Evolutionary conservation across 2,329 filamentous ascomycete species (phyloP).

Genomic region (Curvularia eragrostidis): DNA sequence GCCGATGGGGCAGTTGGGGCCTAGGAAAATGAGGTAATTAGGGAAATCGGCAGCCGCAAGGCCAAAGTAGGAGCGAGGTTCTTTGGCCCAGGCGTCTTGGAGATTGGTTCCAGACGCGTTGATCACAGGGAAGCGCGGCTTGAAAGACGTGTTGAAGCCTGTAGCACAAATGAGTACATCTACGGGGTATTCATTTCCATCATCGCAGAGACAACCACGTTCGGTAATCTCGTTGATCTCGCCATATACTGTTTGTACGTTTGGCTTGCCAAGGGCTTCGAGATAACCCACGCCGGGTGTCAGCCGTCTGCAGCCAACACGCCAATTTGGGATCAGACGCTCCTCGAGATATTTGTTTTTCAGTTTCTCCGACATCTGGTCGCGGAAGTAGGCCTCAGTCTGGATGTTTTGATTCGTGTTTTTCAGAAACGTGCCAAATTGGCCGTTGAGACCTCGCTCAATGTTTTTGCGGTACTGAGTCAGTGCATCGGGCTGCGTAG

Average conservation of each 20-base stretch:
- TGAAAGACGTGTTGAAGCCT: conserved; percentile 50
- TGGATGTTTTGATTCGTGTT: conserved; percentile 50
- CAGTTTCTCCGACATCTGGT: conserved; percentile 54
- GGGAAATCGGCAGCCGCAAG: conserved; percentile 56
- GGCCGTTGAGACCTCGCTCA: conserved; percentile 56
- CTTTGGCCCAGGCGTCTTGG: conserved; percentile 53
- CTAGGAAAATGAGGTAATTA: conserved; percentile 55
- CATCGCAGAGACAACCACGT: conserved; percentile 48
- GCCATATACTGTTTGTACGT: conserved; percentile 52
- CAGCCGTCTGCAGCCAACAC: conserved; percentile 52
- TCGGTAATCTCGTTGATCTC: conserved; percentile 46
- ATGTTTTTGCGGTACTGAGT: conserved; percentile 54
- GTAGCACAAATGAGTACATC: conserved; percentile 50
- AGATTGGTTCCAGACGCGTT: conserved; percentile 51
- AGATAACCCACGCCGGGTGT: conserved; percentile 56
- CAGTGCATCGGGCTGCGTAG: conserved; percentile 49
- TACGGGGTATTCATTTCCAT: conserved; percentile 45
- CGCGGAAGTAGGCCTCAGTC: conserved; percentile 55
- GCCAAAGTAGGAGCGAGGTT: conserved; percentile 55
- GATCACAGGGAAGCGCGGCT: conserved; percentile 56
- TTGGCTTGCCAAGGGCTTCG: conserved; percentile 51
- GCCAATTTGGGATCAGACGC: conserved; percentile 46
- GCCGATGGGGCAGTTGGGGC: conserved; percentile 53
- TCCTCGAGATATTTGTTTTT: conserved; percentile 39
- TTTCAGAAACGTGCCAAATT: conserved; percentile 58